Base-by-base conservation (phyloP, 495 filamentous ascomycete genomes). In the Polyplosphaeria fusca region DNA sequence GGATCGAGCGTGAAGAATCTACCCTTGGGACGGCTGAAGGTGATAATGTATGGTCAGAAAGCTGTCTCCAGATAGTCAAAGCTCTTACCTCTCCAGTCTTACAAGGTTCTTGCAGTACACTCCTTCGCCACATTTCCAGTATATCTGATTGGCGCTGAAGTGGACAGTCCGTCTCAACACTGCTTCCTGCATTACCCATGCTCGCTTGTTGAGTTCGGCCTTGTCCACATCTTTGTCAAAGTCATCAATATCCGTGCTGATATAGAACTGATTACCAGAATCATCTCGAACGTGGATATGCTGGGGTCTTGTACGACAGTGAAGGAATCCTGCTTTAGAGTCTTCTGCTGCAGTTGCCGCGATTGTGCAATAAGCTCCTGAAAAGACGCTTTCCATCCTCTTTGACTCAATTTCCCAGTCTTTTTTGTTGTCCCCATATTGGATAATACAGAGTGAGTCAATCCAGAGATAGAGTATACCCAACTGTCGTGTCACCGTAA, bases 331-430 rank as follows among this genome's bases (percentile, higher is more conserved):
- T 38, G 50, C 42, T 16, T 44, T 42, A 2, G 58, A 58, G 32
- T 59, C 39, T n/a, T 9, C 32, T 40, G 63, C 63, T 20, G 53
- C 52, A 47, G 40, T 62, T 18, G 63, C 58, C 44, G 63, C 53
- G 48, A 66, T 62, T 23, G 49, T 55, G 42, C 63, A 66, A 16
- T 62, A 66, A 7, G 63, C 63, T 25, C 40, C 55, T 22, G 19
- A 35, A 51, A 62, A 66, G 26, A 66, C 60, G 12, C 28, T 28
- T 57, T 63, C 64, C 60, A 66, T 66, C 11, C 19, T 5, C 12
- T 39, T 43, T 18, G 60, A 41, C 38, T 66, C 54, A 16, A 47
- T 11, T 19, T 63, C 41, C 47, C 55, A 66, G 43, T 63, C 60
- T 18, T 56, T 52, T 13, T 46, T 38, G 39, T 49, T 28, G 45